These are phyloP conservation scores for Aspergillus melleus DNA, from an alignment of 2,329 filamentous ascomycete species.

Conservation along the genomic window DNA sequence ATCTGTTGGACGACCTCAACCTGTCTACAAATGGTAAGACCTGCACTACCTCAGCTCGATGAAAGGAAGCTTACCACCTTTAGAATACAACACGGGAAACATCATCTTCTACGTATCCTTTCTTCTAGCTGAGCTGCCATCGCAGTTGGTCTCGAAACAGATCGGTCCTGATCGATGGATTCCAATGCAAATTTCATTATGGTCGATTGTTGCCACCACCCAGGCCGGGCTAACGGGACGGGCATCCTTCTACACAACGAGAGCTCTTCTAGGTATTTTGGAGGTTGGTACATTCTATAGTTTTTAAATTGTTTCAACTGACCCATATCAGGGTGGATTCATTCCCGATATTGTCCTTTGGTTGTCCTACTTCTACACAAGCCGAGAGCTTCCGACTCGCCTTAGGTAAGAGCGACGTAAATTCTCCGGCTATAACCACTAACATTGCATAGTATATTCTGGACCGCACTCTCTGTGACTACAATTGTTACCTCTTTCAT, in stretches of 20 bases:
- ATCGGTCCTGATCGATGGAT: constrained; percentile 58
- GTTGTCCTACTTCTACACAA: constrained; percentile 71
- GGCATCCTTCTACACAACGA: constrained; percentile 38
- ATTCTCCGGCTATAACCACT: neutral
- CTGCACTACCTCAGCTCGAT: constrained; percentile 25
- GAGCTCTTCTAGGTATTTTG: constrained; percentile 44
- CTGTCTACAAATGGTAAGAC: constrained; percentile 30
- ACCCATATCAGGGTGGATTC: neutral
- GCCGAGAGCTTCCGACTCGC: constrained; percentile 43
- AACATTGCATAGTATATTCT: constrained; percentile 56
- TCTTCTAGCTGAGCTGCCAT: constrained; percentile 56
- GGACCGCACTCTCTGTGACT: constrained; percentile 57
- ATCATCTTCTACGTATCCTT: constrained; percentile 59
- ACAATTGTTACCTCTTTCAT: constrained; percentile 37
- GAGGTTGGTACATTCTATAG: constrained; percentile 50
- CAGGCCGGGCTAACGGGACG: constrained; percentile 49
- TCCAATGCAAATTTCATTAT: constrained; percentile 54
- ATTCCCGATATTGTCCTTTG: constrained; percentile 49
- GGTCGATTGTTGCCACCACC: constrained; percentile 50
- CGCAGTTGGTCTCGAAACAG: constrained; percentile 58
- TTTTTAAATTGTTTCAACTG: no score
- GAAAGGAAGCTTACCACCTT: constrained; percentile 41
- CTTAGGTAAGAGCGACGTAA: constrained; percentile 40
- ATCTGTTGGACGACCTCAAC: constrained; percentile 49
- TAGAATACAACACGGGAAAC: constrained; percentile 55